Base-by-base conservation (phyloP, 2,329 filamentous ascomycete genomes). In the Chlorencoelia australis region DNA sequence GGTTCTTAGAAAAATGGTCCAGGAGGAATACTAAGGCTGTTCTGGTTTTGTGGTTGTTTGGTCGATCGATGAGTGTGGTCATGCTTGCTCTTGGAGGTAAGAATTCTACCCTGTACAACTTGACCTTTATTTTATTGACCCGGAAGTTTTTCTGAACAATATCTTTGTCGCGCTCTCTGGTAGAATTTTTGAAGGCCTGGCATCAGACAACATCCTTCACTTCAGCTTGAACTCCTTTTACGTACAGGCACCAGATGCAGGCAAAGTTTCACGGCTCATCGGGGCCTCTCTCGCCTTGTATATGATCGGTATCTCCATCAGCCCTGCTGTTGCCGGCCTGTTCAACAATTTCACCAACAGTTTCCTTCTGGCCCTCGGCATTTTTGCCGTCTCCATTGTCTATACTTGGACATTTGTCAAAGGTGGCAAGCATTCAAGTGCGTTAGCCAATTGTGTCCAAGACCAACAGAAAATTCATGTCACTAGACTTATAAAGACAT, bases 191-290 rank as follows among this genome's bases (percentile, higher is more conserved):
- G 15, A 38, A 17, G 35, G 35, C 4, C n/a, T 38, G 10, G 35
- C 35, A 27, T 33, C 35, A 8, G 35, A 38, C 16, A 38, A 38
- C 22, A 4, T 38, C 5, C 29, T 38, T 4, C 35, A 38, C 15
- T 38, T 20, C 17, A 33, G 22, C 17, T 17, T 38, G 9, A 33
- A 33, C 15, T 14, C 35, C 7, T 19, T 38, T n/a, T 38, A 38
- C 14, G 30, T 33, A 15, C 14, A 15, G 15, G n/a, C 17, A 3
- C 5, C 29, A 10, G 16, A 27, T 20, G 9, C 33, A 21, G 7
- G 5, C 4, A 13, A 33, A 11, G 14, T 28, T 14, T 20, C 15
- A 5, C 30, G 16, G 9, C 15, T 38, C 16, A 38, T 38, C 13
- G 35, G 35, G 6, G n/a, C 29, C 3, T 38, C 35, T 4, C 14